Evolutionary conservation across 345 rosid species (phyloP).

Genomic region (Leavenworthia alabamica): DNA sequence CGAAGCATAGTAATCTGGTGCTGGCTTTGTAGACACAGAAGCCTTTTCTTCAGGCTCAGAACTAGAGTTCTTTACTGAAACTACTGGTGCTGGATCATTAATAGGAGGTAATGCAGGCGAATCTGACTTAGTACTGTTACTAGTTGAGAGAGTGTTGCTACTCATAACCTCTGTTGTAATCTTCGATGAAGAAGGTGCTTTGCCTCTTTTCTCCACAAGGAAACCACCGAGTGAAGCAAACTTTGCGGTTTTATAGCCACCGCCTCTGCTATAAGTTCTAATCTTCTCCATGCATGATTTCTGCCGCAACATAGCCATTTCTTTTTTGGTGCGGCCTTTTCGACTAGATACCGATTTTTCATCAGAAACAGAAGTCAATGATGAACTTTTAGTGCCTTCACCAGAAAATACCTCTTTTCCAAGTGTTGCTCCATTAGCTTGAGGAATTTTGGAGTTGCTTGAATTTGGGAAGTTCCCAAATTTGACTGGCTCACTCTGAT

Average conservation of each 20-base stretch:
- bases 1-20: constrained; percentile 34
- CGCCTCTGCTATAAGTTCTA: constrained; percentile 27
- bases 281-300: constrained; percentile 44
- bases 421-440: constrained; percentile 33
- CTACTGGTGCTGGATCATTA: constrained; percentile 15
- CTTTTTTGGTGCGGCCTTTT: constrained; percentile 64
- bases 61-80: constrained; percentile 25
- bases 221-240: constrained; percentile 30
- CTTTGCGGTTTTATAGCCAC: constrained; percentile 27
- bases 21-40: constrained; percentile 34
- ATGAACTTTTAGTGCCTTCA: constrained; percentile 53
- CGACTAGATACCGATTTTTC: constrained; percentile 56
- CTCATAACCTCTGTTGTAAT: constrained; percentile 16
- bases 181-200: constrained; percentile 30
- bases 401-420: constrained; percentile 46
- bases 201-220: constrained; percentile 40
- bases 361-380: constrained; percentile 49
- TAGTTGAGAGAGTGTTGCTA: constrained; percentile 2
- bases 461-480: constrained; percentile 30
- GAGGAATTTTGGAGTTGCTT: constrained; percentile 42
- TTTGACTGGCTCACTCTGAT: constrained; percentile 37
- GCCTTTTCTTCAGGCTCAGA: constrained; percentile 26
- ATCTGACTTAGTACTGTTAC: constrained; percentile 12
- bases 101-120: constrained; percentile 20
- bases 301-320: constrained; percentile 54